phyloP scores from a whole-genome alignment of 805 yeast species.

The Peterozyma toletana region DNA sequence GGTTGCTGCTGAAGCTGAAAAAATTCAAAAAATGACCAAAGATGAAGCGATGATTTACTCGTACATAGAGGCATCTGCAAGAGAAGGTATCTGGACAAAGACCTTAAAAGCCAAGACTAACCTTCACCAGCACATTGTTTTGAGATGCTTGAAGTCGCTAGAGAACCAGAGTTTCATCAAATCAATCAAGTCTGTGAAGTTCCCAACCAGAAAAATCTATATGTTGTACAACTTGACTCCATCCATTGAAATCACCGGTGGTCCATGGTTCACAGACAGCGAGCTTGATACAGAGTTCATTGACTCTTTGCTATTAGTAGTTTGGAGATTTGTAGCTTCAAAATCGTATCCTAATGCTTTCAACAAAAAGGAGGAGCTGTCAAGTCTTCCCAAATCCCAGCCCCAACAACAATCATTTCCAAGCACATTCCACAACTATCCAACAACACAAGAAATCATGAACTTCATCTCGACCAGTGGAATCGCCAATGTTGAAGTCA shows the following conservation, averaged over 20 bases:
- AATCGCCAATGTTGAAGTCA: conserved; percentile 77
- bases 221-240: conserved; percentile 94
- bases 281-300: conserved; percentile 93
- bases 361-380: conserved; percentile 25
- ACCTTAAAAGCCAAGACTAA: conserved; percentile 84
- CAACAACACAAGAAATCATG: conserved; percentile 66
- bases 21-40: conserved; percentile 66
- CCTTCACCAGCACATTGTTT: conserved; percentile 85
- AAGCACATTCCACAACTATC: conserved; percentile 54
- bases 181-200: conserved; percentile 80
- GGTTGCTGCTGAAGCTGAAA: conserved; percentile 63
- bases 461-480: conserved; percentile 66
- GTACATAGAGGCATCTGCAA: conserved; percentile 83
- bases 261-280: conserved; percentile 98
- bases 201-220: conserved; percentile 91
- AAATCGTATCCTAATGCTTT: conserved; percentile 73
- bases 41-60: conserved; percentile 92
- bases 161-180: conserved; percentile 82
- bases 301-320: conserved; percentile 70
- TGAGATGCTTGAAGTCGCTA: conserved; percentile 70
- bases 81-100: conserved; percentile 96
- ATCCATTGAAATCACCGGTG: conserved; percentile 93
- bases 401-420: conserved; percentile 43
- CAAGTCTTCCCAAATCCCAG: conserved; percentile 16
- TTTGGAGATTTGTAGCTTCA: conserved; percentile 81